These are phyloP conservation scores for Sonneratia alba DNA, from an alignment of 345 rosid genomes.

Conservation along the genomic window DNA sequence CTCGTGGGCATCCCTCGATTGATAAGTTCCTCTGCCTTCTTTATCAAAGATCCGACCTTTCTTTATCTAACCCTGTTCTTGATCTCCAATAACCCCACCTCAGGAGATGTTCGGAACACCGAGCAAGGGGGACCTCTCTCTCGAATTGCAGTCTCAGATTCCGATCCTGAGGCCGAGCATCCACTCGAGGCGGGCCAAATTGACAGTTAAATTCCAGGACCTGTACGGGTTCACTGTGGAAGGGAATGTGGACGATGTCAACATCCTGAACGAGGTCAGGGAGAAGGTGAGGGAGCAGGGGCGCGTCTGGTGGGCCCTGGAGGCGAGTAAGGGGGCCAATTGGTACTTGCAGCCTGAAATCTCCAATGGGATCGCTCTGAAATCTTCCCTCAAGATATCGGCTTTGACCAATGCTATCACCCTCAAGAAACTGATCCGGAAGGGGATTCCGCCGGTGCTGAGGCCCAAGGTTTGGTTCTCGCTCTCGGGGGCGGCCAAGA, in stretches of 20 bases:
- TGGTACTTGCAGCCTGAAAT: constrained; percentile 89
- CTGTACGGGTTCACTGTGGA: constrained; percentile 88
- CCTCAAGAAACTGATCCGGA: constrained; percentile 80
- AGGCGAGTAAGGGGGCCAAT: constrained; percentile 98
- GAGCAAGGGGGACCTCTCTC: constrained; percentile 53
- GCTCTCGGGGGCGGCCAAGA: constrained; percentile 97
- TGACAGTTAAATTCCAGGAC: constrained; percentile 88
- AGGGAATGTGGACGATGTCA: constrained; percentile 98
- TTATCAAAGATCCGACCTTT: constrained; percentile 1
- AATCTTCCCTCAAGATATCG: constrained; percentile 77
- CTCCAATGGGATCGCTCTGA: constrained; percentile 65
- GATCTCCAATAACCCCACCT: not conserved
- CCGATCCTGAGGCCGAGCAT: constrained; percentile 89
- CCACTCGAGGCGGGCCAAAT: constrained; percentile 88
- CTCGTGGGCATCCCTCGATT: no score
- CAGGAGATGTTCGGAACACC: constrained; percentile 54
- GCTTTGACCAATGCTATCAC: constrained; percentile 73
- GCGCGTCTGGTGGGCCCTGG: constrained; percentile 95
- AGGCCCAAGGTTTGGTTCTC: constrained; percentile 99
- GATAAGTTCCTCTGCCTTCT: not conserved
- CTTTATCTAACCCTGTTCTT: not conserved
- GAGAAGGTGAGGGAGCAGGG: constrained; percentile 97
- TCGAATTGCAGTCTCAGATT: constrained; percentile 70
- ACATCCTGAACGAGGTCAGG: constrained; percentile 83
- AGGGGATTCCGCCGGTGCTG: constrained; percentile 93